Conservation (phyloP, 2,329 filamentous ascomycete species). For the Magnaporthiopsis incrustans region DNA sequence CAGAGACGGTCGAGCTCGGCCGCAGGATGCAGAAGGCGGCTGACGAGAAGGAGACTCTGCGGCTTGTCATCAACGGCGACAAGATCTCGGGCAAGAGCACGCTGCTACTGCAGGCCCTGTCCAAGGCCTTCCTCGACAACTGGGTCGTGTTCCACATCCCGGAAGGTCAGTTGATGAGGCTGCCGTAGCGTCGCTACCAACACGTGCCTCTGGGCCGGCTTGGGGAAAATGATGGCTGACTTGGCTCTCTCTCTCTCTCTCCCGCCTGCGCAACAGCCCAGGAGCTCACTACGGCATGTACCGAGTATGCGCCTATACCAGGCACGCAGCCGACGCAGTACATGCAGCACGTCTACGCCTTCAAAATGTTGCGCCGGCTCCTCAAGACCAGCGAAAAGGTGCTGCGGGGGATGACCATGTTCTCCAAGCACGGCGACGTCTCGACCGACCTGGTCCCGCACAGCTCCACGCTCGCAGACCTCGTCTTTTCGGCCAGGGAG, state of each 20-base stretch:
- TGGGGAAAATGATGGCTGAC: not conserved
- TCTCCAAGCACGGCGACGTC: constrained; percentile 40
- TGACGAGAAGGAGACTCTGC: constrained; percentile 44
- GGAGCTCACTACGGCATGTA: constrained; percentile 72
- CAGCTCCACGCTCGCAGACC: constrained; percentile 55
- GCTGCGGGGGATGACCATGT: constrained; percentile 34
- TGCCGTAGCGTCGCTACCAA: not conserved
- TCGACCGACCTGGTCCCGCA: constrained; percentile 37
- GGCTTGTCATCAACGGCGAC: constrained; percentile 65
- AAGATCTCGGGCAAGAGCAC: constrained; percentile 80
- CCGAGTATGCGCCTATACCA: constrained; percentile 67
- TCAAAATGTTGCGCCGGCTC: constrained; percentile 66
- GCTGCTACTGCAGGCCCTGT: constrained; percentile 73
- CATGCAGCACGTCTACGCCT: constrained; percentile 69
- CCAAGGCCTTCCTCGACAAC: constrained; percentile 70
- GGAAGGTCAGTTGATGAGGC: constrained; percentile 54
- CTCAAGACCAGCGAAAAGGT: constrained; percentile 62
- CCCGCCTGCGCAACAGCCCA: constrained; percentile 50
- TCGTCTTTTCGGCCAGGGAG: constrained; percentile 65
- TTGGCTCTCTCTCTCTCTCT: not conserved
- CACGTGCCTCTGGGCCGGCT: not conserved
- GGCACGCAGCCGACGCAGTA: constrained; percentile 54
- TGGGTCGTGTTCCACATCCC: constrained; percentile 89
- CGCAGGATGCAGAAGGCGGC: constrained; percentile 50
- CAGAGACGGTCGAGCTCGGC: constrained; percentile 69